phyloP scores from a whole-genome alignment of 2,329 filamentous ascomycete genomes.

The Plenodomus lindquistii region DNA sequence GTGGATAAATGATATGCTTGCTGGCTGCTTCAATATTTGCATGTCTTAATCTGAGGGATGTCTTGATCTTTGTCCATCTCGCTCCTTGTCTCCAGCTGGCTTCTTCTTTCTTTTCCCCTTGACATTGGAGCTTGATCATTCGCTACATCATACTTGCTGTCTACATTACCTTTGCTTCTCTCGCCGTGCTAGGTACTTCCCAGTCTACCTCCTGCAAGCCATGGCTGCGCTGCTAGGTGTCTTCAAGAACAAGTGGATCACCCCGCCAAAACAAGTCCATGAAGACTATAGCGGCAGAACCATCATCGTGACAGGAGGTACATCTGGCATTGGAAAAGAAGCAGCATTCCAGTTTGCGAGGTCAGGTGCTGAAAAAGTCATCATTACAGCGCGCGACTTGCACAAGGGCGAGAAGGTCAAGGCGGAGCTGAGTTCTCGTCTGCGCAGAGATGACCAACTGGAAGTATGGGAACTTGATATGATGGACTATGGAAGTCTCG shows the following conservation, averaged over 20 bases:
- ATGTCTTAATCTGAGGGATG: no score
- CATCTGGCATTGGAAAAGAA: constrained; percentile 46
- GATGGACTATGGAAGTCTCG: constrained; percentile 39
- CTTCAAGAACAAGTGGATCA: constrained; percentile 41
- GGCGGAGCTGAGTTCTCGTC: constrained; percentile 29
- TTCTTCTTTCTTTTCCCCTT: background rate
- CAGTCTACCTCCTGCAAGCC: background rate
- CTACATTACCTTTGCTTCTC: no score
- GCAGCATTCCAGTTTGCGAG: constrained; percentile 44
- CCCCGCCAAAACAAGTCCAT: constrained; percentile 37
- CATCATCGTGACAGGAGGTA: constrained; percentile 52
- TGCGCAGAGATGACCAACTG: constrained; percentile 30
- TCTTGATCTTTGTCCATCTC: no score
- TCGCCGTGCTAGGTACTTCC: no score
- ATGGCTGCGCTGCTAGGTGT: constrained; percentile 29
- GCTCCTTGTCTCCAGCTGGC: no score
- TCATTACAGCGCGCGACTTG: constrained; percentile 43
- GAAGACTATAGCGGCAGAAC: constrained; percentile 44
- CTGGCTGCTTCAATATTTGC: no score
- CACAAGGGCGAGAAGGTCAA: constrained; percentile 44
- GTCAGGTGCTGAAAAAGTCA: constrained; percentile 42
- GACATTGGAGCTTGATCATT: no score
- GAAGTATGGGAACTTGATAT: constrained; percentile 46
- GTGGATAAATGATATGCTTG: no score
- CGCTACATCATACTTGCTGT: no score